Percentiles rank a stretch among this genome's conserved stretches.
Evolutionary conservation across 352 stramenopile species (phyloP).

Genomic region (Pythium aquatile): DNA sequence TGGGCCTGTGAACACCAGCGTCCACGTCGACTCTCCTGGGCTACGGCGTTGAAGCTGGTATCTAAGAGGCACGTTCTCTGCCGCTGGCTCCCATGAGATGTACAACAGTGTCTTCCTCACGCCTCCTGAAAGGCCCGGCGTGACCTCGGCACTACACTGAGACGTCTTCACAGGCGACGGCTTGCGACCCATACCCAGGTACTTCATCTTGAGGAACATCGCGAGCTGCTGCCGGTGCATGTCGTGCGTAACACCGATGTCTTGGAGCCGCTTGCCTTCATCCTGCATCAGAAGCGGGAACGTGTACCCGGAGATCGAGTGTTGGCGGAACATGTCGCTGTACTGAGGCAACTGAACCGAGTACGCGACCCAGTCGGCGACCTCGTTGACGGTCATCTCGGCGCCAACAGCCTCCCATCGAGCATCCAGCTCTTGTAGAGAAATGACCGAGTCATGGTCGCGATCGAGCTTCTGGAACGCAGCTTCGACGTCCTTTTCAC

Average conservation of each 20-base stretch:
- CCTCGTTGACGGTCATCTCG: conserved; percentile 85
- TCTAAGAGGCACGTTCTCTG: conserved; percentile 42
- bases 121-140: conserved; percentile 13
- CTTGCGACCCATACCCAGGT: conserved; percentile 74
- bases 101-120: conserved; percentile 39
- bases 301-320: conserved; percentile 86
- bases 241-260: conserved; percentile 68
- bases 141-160: conserved; percentile 34
- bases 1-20: conserved; percentile 52
- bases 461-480: conserved; percentile 78
- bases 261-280: conserved; percentile 60
- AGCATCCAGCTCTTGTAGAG: conserved; percentile 77
- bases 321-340: conserved; percentile 62
- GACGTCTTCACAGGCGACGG: conserved; percentile 42
- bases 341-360: conserved; percentile 83
- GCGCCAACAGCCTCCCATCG: conserved; percentile 74
- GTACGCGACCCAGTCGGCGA: conserved; percentile 81
- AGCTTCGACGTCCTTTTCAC: conserved; percentile 62
- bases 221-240: conserved; percentile 79
- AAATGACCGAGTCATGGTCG: conserved; percentile 80
- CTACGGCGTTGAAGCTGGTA: conserved; percentile 73
- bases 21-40: conserved; percentile 58
- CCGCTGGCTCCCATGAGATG: conserved; percentile 52
- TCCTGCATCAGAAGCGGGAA: conserved; percentile 87
- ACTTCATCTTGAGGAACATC: conserved; percentile 84